Percentiles rank a stretch among this genome's conserved stretches.
Conservation (phyloP, 225 moss, liverwort and hornwort genomes). For the Polytrichum formosum region DNA sequence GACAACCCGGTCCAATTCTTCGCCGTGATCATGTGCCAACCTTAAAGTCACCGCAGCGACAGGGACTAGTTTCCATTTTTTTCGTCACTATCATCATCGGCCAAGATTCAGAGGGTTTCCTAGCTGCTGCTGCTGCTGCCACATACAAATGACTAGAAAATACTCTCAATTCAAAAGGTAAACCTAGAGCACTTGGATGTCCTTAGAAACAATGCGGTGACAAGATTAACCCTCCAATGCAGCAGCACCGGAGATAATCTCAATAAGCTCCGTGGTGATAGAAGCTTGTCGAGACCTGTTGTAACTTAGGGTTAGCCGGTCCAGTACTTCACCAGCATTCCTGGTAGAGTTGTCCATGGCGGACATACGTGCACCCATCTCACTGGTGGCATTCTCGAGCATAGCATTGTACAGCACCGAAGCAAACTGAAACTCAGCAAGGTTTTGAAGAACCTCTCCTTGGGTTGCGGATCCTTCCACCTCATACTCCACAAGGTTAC, state of each 20-base stretch:
- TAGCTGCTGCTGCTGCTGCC: background rate
- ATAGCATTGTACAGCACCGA: conserved; percentile 85
- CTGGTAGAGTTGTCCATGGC: conserved; percentile 96
- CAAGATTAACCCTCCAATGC: conserved; percentile 71
- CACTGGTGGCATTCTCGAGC: conserved; percentile 78
- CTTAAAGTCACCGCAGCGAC: no score
- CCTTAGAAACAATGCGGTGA: background rate
- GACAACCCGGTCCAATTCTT: background rate
- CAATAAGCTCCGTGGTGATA: conserved; percentile 95
- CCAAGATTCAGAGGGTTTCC: background rate
- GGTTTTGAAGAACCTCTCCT: conserved; percentile 79
- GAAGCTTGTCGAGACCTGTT: conserved; percentile 94
- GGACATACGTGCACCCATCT: conserved; percentile 99
- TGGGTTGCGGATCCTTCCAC: conserved; percentile 67
- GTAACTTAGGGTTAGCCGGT: conserved; percentile 89
- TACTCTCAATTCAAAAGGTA: background rate
- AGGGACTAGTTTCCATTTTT: no score
- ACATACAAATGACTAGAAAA: background rate
- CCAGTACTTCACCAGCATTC: conserved; percentile 96
- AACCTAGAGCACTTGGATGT: background rate
- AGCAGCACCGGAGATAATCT: conserved; percentile 97
- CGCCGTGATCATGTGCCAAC: background rate
- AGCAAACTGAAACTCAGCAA: conserved; percentile 84
- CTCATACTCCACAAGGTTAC: conserved; percentile 65
- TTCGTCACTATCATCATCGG: conserved; percentile 1